phyloP scores from a whole-genome alignment of 495 filamentous ascomycete genomes.

The Lophiotrema nucula region DNA sequence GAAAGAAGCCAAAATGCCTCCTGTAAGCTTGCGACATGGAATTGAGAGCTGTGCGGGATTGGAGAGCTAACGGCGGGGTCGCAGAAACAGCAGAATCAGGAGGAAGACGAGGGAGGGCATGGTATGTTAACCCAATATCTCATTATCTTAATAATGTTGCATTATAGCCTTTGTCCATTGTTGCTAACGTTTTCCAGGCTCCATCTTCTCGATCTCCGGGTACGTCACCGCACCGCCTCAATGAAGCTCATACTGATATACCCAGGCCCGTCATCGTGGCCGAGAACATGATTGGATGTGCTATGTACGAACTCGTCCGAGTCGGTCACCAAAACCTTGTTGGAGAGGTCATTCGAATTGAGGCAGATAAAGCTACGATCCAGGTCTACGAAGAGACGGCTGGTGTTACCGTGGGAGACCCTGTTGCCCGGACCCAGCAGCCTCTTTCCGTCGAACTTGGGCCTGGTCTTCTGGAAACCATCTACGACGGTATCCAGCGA shows the following conservation, averaged over 20 bases:
- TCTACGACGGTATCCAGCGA: constrained; percentile 98
- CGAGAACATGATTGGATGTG: constrained; percentile 97
- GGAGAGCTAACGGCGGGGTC: constrained; percentile 24
- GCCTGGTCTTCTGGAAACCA: constrained; percentile 96
- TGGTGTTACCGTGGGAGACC: constrained; percentile 94
- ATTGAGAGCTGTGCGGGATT: not conserved
- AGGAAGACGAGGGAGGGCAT: constrained; percentile 52
- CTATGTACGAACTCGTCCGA: constrained; percentile 97
- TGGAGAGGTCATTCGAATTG: constrained; percentile 97
- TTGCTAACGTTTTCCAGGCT: constrained; percentile 47
- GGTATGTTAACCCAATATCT: constrained; percentile 44
- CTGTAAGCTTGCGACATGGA: constrained; percentile 29
- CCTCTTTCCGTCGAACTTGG: constrained; percentile 96
- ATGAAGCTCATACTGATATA: constrained; percentile 35
- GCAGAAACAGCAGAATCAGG: constrained; percentile 26
- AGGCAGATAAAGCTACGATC: constrained; percentile 89
- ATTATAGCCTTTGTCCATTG: constrained; percentile 1
- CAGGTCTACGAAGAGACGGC: constrained; percentile 99
- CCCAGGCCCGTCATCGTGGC: constrained; percentile 89
- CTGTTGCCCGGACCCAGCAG: constrained; percentile 85
- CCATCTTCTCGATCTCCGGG: constrained; percentile 82
- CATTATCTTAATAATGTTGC: not conserved
- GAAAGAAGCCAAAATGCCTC: constrained; percentile 30
- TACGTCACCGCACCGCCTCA: constrained; percentile 45
- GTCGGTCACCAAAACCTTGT: constrained; percentile 88